Base-by-base conservation (phyloP, 1,139 yeast genomes). In the Meyerozyma guilliermondii region DNA sequence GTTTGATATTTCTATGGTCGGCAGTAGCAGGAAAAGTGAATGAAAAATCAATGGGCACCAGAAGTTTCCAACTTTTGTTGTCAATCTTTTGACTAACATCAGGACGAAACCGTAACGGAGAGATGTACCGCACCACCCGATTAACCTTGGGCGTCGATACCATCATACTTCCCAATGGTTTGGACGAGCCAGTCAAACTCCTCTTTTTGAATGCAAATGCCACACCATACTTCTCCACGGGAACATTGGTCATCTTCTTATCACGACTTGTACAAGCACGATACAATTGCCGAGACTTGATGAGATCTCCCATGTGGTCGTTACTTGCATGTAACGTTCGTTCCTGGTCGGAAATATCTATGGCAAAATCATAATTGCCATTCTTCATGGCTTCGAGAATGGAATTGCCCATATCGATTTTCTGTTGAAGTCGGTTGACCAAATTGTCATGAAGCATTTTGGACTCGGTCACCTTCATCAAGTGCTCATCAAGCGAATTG, bases 51-150 rank as follows among this genome's bases (percentile, higher is more conserved):
- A 70, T 30, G 1, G 75, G 75, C 14, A 71, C 51, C 5, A 54
- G 48, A 2, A 68, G 20, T 17, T 57, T 58, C 66, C 73, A 63
- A 22, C 59, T 46, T 1, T 53, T 41, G n/a, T 50, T 45, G 26
- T 49, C 51, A 4, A 44, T 44, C 2, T 40, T 40, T 8, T 37
- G 37, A 2, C 41, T 35, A 4, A 45, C 43, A 2, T 35, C 38
- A 16, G 38, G 39, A 42, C 71, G 50, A 41, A 55, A 60, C 18
- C 51, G 48, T 13, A 47, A 41, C 3, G 74, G 74, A 3, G 69
- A 62, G 20, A 70, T 60, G 46, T 70, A 71, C 18, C 54, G 56
- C 8, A 71, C 45, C 8, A 45, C 30, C 41, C 65, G 61, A 26
- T 55, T 57, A 1, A 43, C 48, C 39, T 58, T 59, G 3, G 75